Percentiles rank a stretch among this genome's conserved stretches.
Conservation (phyloP, 208 protist species). For the Angomonas deanei region DNA sequence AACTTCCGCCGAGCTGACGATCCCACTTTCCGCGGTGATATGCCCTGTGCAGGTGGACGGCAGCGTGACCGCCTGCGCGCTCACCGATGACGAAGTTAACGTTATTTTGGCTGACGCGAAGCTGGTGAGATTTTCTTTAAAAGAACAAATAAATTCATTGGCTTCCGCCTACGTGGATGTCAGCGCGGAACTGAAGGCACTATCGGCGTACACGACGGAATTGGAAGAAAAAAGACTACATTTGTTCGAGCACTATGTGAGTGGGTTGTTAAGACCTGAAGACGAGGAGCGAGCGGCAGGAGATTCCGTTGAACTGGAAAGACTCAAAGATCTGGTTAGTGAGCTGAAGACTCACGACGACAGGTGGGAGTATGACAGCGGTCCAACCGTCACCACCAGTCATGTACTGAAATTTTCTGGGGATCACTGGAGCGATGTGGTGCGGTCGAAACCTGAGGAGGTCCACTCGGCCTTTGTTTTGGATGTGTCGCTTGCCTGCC, state of each 20-base stretch:
- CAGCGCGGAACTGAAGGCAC: slow-evolving; percentile 35
- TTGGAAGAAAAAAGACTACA: slow-evolving; percentile 44
- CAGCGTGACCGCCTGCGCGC: slow-evolving; percentile 32
- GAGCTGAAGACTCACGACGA: no score
- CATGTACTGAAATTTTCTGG: no score
- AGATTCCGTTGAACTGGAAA: no score
- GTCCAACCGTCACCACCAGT: no score
- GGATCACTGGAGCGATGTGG: no score
- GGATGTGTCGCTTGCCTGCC: no score
- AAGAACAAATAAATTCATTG: slow-evolving; percentile 18
- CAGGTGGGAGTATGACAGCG: no score
- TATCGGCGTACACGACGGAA: slow-evolving; percentile 43
- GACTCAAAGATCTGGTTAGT: no score
- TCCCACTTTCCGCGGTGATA: slow-evolving; percentile 51
- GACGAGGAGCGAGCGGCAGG: neutral
- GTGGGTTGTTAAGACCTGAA: slow-evolving; percentile 7
- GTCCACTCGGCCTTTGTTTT: no score
- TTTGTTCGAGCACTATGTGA: slow-evolving; percentile 36
- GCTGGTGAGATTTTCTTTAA: slow-evolving; percentile 25
- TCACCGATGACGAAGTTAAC: slow-evolving; percentile 53
- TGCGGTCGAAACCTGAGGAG: no score
- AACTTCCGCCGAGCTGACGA: slow-evolving; percentile 41
- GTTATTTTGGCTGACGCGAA: slow-evolving; percentile 26
- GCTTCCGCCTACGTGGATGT: slow-evolving; percentile 14
- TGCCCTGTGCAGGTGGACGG: slow-evolving; percentile 38